Evolutionary conservation across 495 filamentous ascomycete genomes (phyloP).

Genomic region (Bombardia bombarda): DNA sequence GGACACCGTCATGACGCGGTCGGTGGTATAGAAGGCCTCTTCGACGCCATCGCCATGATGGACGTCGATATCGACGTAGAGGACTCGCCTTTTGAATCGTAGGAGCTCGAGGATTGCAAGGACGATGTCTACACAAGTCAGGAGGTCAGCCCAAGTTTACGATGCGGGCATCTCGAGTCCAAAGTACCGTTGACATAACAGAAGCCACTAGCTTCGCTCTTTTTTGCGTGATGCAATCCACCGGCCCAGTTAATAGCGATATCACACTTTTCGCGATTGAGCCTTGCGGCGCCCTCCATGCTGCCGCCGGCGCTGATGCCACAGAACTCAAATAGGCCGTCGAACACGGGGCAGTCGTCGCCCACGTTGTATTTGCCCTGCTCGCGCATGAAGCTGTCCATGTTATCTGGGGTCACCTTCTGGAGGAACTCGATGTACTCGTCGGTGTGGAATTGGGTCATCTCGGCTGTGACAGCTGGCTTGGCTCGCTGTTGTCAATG

Average conservation of each 20-base stretch:
- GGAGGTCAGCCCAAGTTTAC: not conserved
- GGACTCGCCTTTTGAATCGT: conserved; percentile 78
- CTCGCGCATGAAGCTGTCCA: conserved; percentile 88
- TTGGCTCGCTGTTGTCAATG: conserved; percentile 68
- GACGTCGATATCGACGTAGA: conserved; percentile 98
- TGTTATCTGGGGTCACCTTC: conserved; percentile 96
- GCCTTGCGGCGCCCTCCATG: conserved; percentile 89
- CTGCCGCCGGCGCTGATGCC: conserved; percentile 94
- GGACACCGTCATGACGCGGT: conserved; percentile 91
- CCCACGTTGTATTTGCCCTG: conserved; percentile 97
- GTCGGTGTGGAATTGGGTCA: conserved; percentile 99
- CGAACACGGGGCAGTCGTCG: conserved; percentile 96
- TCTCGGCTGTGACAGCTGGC: conserved; percentile 89
- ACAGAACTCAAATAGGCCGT: conserved; percentile 96
- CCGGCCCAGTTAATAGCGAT: conserved; percentile 99
- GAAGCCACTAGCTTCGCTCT: conserved; percentile 87
- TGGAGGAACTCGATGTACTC: conserved; percentile 98
- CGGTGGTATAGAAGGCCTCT: conserved; percentile 92
- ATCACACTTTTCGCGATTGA: conserved; percentile 92
- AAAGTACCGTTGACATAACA: conserved; percentile 91
- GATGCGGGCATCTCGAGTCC: not conserved
- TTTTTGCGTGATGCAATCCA: conserved; percentile 95
- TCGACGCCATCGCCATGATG: conserved; percentile 97
- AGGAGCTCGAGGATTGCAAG: conserved; percentile 87
- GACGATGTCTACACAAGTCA: conserved; percentile 67